These are phyloP conservation scores for Medakamo hakoo DNA, from an alignment of 139 green algal genomes.

Conservation along the genomic window DNA sequence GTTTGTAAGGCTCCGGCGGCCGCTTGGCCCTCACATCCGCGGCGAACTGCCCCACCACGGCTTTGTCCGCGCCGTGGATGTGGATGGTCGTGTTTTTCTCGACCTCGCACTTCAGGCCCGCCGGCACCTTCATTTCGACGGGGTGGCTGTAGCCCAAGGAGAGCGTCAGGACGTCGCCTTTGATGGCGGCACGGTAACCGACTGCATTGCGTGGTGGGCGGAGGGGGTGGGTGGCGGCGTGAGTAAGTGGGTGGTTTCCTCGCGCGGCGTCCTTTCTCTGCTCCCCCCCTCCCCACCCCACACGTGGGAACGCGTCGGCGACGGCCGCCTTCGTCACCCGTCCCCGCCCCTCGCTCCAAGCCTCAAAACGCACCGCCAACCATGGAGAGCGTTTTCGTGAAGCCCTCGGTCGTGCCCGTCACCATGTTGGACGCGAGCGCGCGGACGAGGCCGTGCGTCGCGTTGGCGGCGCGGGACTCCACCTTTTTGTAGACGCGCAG, in stretches of 20 bases:
- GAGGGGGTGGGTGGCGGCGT: no score
- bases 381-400: constrained; percentile 50
- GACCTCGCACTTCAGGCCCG: constrained; percentile 67
- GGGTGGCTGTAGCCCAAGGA: constrained; percentile 86
- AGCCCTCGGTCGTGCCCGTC: constrained; percentile 67
- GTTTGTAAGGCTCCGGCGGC: constrained; percentile 90
- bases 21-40: constrained; percentile 70
- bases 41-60: constrained; percentile 74
- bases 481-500: constrained; percentile 27
- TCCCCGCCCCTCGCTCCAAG: no score
- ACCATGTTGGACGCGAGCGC: constrained; percentile 87
- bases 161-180: constrained; percentile 59
- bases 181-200: constrained; percentile 73
- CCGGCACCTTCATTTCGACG: constrained; percentile 66
- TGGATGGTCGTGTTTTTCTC: constrained; percentile 71
- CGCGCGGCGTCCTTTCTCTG: no score
- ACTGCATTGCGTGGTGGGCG: constrained; percentile 75
- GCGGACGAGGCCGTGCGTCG: constrained; percentile 50
- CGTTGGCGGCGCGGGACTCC: constrained; percentile 28
- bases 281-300: no score
- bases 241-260: no score
- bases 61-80: constrained; percentile 64
- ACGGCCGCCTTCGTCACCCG: no score
- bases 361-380: no score
- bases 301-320: no score